Evolutionary conservation across 192 early-diverging fungal species (phyloP), one percentile per base, ranked within the genome.

Genomic region (Coemansia sp.): DNA sequence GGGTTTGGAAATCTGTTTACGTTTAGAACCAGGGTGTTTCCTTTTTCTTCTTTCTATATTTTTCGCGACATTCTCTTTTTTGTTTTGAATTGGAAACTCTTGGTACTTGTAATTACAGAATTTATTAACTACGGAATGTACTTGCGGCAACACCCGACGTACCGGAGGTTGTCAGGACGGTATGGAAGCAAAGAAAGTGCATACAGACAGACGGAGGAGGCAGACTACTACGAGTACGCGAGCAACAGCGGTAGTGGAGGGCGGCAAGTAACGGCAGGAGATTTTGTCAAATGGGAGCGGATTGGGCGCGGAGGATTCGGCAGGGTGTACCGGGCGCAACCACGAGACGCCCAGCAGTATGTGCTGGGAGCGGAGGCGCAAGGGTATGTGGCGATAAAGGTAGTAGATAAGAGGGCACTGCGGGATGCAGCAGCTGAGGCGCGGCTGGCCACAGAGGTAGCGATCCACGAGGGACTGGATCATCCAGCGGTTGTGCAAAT

Each of bases 401-500:
- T 72, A 20, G 69, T 78, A 19, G 75, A 78, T 37, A 78, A 78
- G 59, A 61, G 62, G 13, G 62, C 65, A 28, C 59, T 78, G 4
- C 63, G 64, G 42, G 59, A 61, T 50, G 37, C 47, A 11, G 65
- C 75, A 38, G 75, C 75, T 0, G 75, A 78, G 44, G 22, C 47
- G 33, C 68, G 87, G 30, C 83, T 91, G 28, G 82, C 79, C 14
- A 78, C 84, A 17, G 89, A 91, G 54, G 84, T 91, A 22, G 79
- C 83, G 13, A 74, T 91, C 27, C 89, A 91, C 68, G 85, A 85
- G 65, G 69, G 71, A n/a, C 62, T 88, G 20, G 62, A 57, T 2
- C 87, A 91, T 64, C 68, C 64, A 0, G 66, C 75, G 6, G 79
- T 91, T 9, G 77, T 88, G 6, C 67, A 73, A 17, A 68, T 91